These are phyloP conservation scores for Echinochloa phyllopogon DNA, from an alignment of 176 grass and related monocot genomes.

Conservation along the genomic window DNA sequence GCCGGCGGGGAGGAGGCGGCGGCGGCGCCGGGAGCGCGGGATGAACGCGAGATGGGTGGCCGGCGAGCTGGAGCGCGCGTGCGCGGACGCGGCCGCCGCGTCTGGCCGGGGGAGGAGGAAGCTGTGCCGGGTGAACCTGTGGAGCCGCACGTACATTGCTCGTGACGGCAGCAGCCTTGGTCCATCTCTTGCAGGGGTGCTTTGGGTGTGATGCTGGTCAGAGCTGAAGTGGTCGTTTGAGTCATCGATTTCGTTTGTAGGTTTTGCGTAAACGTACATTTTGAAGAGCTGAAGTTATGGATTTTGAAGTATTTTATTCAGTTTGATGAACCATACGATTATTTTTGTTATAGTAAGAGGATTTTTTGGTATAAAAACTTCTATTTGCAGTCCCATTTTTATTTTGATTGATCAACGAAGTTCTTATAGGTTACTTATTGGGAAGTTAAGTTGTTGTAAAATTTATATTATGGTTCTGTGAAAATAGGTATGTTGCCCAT, in stretches of 20 bases:
- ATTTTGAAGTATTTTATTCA: no score
- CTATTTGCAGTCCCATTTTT: no score
- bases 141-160: background rate
- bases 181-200: background rate
- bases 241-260: background rate
- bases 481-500: no score
- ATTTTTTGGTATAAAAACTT: no score
- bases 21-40: background rate
- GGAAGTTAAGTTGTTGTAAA: no score
- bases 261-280: no score
- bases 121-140: slow-evolving; percentile 27
- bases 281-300: no score
- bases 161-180: background rate
- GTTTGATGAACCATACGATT: no score
- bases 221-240: background rate
- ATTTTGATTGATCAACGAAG: no score
- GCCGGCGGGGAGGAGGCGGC: background rate
- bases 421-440: no score
- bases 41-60: slow-evolving; percentile 22
- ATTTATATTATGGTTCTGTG: no score
- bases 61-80: slow-evolving; percentile 17
- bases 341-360: no score
- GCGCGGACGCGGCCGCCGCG: background rate
- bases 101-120: background rate
- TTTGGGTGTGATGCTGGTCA: slow-evolving; percentile 6